Base-by-base conservation (phyloP, 371 early-diverging fungal genomes). In the Coemansia sp. region DNA sequence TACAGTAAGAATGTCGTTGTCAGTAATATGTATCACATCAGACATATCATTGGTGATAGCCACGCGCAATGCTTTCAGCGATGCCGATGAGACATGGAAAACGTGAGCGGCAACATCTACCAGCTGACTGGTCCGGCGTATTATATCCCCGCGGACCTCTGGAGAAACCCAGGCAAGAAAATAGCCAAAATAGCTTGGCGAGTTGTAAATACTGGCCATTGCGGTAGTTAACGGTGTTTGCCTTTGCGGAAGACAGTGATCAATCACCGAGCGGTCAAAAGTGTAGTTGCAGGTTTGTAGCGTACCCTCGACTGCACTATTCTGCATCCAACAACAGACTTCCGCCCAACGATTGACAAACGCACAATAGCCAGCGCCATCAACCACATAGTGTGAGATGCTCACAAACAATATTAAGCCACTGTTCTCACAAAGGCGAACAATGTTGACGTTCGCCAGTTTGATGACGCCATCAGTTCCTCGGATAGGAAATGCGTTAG, bases 281-380 rank as follows among this genome's bases (percentile, higher is more conserved):
- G n/a, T 41, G 48, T n/a, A 64, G 6, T 13, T 1, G 0, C 36
- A 26, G 5, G 3, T 2, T 14, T 47, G 47, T 8, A 39, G 11
- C 16, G 13, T 26, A 2, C 16, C 32, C 9, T 3, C 14, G 7
- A 10, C 20, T 10, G 16, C 1, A 4, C 5, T 45, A 10, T 4
- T 11, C 4, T 14, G 14, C 38, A 51, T 58, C 43, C 40, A 59
- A 3, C 31, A 26, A 42, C 38, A 39, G 10, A 57, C 39, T 10
- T 54, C 59, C 5, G 59, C 65, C 69, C 67, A 67, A 2, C 65
- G 55, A 5, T 57, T 50, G n/a, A 68, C 58, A 49, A 68, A 68
- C 13, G 36, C 40, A 14, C 40, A 54, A 20, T 49, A 66, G 10
- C 69, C 67, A 13, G 48, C 56, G 0, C 70, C 69, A 16, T 73